Conservation (phyloP, 352 stramenopile species). For the Hyaloperonospora arabidopsidis region DNA sequence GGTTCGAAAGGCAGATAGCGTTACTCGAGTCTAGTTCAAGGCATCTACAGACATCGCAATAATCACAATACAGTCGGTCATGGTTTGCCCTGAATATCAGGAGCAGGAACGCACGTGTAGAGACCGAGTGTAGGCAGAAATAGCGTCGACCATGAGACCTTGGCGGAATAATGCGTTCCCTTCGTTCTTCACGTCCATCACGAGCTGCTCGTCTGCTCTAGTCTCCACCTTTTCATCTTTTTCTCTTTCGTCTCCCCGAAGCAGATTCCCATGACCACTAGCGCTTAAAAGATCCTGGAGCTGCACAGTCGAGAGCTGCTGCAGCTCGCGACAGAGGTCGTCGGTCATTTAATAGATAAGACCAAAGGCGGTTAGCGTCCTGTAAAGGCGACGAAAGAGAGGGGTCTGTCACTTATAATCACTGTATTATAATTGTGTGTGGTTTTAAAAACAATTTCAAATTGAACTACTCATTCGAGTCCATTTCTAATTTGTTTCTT, state of each 20-base stretch:
- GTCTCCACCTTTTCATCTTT: neutral
- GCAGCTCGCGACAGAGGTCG: constrained; percentile 20
- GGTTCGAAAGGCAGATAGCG: constrained; percentile 52
- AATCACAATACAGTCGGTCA: neutral
- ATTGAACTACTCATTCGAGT: no score
- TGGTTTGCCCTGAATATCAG: neutral
- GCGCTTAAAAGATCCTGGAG: constrained; percentile 26
- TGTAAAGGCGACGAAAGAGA: no score
- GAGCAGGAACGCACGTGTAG: neutral
- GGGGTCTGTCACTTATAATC: no score
- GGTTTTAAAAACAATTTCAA: no score
- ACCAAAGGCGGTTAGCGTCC: no score
- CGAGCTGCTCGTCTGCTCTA: constrained; percentile 24
- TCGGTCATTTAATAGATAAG: constrained; percentile 9
- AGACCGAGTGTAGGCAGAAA: constrained; percentile 42
- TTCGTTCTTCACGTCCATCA: constrained; percentile 30
- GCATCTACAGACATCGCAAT: constrained; percentile 22
- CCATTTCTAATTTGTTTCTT: no score
- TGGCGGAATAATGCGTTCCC: constrained; percentile 51
- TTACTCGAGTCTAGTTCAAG: constrained; percentile 37
- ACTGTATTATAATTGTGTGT: no score
- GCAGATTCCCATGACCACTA: constrained; percentile 26
- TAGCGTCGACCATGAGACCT: constrained; percentile 29
- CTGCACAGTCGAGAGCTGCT: constrained; percentile 30
- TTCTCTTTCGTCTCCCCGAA: constrained; percentile 4